A percentile compares a stretch with the other conserved stretches of the same genome.
Evolutionary conservation across 768 basidiomycete species (phyloP).

Genomic region (Collybia nuda): DNA sequence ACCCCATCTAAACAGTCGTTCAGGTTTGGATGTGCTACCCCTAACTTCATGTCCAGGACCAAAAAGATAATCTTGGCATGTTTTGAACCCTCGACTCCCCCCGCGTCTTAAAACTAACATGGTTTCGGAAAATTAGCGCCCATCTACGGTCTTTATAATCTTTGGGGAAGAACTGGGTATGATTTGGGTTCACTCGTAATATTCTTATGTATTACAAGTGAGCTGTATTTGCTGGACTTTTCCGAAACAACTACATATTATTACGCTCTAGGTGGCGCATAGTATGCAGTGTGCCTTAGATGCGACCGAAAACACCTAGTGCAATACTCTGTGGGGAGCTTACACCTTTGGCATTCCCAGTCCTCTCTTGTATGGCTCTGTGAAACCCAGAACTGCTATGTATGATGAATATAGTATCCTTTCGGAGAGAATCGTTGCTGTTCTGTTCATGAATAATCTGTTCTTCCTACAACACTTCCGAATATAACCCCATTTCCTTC

Average conservation of each 20-base stretch:
- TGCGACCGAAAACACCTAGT: constrained; percentile 27
- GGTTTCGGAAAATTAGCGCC: constrained; percentile 13
- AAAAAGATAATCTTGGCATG: constrained; percentile 29
- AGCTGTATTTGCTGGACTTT: background rate
- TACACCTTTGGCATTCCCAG: constrained; percentile 39
- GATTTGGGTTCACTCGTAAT: constrained; percentile 40
- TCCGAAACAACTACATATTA: background rate
- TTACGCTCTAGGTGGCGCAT: constrained; percentile 37
- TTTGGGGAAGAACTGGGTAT: constrained; percentile 29
- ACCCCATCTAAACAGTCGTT: constrained; percentile 1
- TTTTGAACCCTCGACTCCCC: constrained; percentile 17
- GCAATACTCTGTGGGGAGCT: constrained; percentile 26
- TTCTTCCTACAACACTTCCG: constrained; percentile 48
- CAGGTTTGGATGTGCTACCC: constrained; percentile 30
- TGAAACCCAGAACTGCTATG: constrained; percentile 23
- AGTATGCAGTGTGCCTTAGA: constrained; percentile 34
- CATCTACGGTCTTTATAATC: constrained; percentile 19
- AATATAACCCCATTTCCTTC: constrained; percentile 20
- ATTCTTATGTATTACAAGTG: constrained; percentile 46
- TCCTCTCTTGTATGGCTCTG: constrained; percentile 42
- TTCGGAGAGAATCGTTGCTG: constrained; percentile 39
- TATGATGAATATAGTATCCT: constrained; percentile 16
- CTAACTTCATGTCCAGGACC: constrained; percentile 31
- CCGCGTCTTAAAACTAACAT: constrained; percentile 12
- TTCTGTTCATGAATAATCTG: constrained; percentile 41